Base-by-base conservation (phyloP, 2,329 filamentous ascomycete genomes). In the Pyrenophora graminea region DNA sequence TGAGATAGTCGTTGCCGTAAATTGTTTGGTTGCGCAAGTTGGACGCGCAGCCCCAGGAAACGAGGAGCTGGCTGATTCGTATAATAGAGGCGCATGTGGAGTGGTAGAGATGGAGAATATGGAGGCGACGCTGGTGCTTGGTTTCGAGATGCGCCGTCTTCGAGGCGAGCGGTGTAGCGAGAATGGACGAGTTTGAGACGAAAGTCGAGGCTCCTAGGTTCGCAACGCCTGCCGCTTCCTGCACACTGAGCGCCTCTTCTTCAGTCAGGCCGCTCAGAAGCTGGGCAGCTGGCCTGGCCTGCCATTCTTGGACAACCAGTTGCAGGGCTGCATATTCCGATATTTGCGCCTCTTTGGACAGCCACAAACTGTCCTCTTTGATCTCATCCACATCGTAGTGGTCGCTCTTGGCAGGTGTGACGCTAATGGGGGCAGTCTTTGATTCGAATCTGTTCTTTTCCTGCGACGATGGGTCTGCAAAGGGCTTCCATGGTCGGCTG, bases 401-500 rank as follows among this genome's bases (percentile, higher is more conserved):
- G 34, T 83, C 82, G 63, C 83, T 84, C 10, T 83, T 78, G 4
- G 83, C 83, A 15, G 88, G 85, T 1, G 90, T 85, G 41, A 91
- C 84, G 70, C 96, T 88, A 55, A 97, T 95, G 4, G 91, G 89
- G 18, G 91, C 89, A 1, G 90, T 96, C 73, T 87, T 91, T 17
- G 89, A 89, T 54, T 95, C 89, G 68, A 95, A 95, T 15, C 83
- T 82, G 59, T 83, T 80, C 72, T 86, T 89, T 25, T 88, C 83
- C 63, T 84, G 79, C 44, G 84, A 70, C 58, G 82, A 85, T 1
- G 86, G 79, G 57, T 80, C 65, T 51, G 82, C 76, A 71, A 93
- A 96, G 36, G 87, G 85, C 56, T 80, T 81, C 66, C 86, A 80
- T 21, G 90, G 88, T 48, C 83, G 81, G 60, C 83, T 85, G 51